These are phyloP conservation scores for Cryoendolithus antarcticus DNA, from an alignment of 2,329 filamentous ascomycete genomes.

Conservation along the genomic window DNA sequence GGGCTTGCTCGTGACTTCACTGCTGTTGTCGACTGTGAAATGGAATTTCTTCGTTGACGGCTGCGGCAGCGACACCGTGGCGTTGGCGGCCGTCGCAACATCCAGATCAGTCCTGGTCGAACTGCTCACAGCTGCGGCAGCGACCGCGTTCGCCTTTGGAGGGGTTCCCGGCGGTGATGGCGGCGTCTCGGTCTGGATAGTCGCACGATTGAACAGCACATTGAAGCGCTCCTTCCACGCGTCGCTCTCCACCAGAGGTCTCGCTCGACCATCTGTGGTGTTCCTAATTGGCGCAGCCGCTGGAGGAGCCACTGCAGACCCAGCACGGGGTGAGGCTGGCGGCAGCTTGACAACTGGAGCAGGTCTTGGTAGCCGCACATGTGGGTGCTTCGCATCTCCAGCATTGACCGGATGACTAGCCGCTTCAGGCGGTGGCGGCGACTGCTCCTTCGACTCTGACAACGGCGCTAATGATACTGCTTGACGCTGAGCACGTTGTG, in stretches of 20 bases:
- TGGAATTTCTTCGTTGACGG: conserved; percentile 7
- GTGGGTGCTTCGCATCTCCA: conserved; percentile 51
- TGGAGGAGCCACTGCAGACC: conserved; percentile 27
- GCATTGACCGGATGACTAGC: conserved; percentile 61
- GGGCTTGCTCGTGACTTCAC: conserved; percentile 27
- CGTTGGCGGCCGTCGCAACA: conserved; percentile 35
- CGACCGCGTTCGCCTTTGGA: conserved; percentile 34
- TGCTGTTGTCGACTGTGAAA: conserved; percentile 21
- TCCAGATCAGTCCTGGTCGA: conserved; percentile 57
- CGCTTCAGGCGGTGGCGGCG: conserved; percentile 58
- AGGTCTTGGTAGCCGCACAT: conserved; percentile 57
- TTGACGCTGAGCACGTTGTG: conserved; percentile 15
- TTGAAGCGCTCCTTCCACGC: conserved; percentile 80
- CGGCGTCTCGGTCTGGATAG: conserved; percentile 29
- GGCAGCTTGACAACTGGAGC: conserved; percentile 73
- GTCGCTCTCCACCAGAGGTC: conserved; percentile 33
- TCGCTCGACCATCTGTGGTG: conserved; percentile 18
- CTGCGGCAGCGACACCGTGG: conserved; percentile 59
- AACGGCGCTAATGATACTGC: background rate
- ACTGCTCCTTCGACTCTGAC: conserved; percentile 14
- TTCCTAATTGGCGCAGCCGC: background rate
- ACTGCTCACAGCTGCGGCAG: conserved; percentile 45
- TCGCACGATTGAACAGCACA: conserved; percentile 55
- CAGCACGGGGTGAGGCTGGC: conserved; percentile 28
- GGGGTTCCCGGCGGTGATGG: conserved; percentile 27